Conservation (phyloP, 2,329 filamentous ascomycete species). For the Leptoxyphium fumago region DNA sequence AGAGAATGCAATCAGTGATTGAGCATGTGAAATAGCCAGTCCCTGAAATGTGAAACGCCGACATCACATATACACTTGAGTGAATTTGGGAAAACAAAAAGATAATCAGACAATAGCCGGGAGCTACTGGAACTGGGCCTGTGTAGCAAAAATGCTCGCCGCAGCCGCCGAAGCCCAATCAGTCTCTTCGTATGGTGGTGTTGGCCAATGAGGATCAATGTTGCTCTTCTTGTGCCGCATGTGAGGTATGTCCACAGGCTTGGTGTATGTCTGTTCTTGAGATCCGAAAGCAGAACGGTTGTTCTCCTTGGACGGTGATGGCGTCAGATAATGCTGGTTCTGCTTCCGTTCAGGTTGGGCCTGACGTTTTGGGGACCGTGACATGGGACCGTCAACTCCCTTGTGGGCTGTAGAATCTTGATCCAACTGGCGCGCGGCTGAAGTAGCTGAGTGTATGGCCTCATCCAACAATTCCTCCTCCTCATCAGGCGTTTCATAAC, state of each 20-base stretch:
- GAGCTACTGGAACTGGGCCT: slow-evolving; percentile 29
- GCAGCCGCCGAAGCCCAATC: slow-evolving; percentile 80
- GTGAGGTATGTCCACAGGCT: slow-evolving; percentile 55
- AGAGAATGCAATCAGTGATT: no score
- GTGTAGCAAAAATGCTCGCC: slow-evolving; percentile 65
- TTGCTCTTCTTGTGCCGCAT: slow-evolving; percentile 37
- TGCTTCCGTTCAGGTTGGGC: slow-evolving; percentile 50
- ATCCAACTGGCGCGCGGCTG: slow-evolving; percentile 58
- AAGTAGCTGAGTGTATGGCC: slow-evolving; percentile 61
- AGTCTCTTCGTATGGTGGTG: slow-evolving; percentile 83
- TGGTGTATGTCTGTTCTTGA: slow-evolving; percentile 47
- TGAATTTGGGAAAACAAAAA: slow-evolving; percentile 2
- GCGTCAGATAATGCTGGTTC: slow-evolving; percentile 45
- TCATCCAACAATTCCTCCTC: slow-evolving; percentile 94
- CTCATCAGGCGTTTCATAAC: slow-evolving; percentile 90
- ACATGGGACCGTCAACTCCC: slow-evolving; percentile 9
- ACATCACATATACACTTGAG: not conserved
- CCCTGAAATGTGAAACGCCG: not conserved
- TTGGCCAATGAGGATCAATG: slow-evolving; percentile 66
- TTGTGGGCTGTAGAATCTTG: slow-evolving; percentile 7
- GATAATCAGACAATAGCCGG: slow-evolving; percentile 33
- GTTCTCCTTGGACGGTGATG: slow-evolving; percentile 66
- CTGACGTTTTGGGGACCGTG: slow-evolving; percentile 40
- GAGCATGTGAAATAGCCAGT: no score
- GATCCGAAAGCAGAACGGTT: slow-evolving; percentile 62